Evolutionary conservation across 2,329 filamentous ascomycete species (phyloP), one percentile per base, ranked within the genome.

Genomic region (Helicocarpus griseus): DNA sequence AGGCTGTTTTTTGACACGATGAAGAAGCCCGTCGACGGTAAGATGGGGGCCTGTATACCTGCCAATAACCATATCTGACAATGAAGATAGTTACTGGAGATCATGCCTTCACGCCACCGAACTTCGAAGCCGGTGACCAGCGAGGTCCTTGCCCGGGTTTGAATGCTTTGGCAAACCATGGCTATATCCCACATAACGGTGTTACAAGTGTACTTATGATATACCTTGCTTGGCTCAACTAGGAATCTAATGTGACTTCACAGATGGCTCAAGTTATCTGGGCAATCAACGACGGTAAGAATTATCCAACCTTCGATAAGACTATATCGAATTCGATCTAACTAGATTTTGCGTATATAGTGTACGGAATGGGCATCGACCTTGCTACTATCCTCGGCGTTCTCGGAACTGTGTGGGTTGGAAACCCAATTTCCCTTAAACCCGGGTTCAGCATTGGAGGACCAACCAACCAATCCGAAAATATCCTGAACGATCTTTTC

Each of bases 361-460:
- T 77, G 1, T 75, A 66, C 24, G 72, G 73, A 3, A 77, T 78
- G 75, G 68, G 69, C 0, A 47, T 75, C 17, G 74, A 75, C 14
- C 57, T 77, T 0, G 63, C 65, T 1, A 64, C 65, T 1, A 51
- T 76, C 4, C 60, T 76, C 2, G 67, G 71, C n/a, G 62, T 72
- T 3, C 69, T 75, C 61, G 74, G 73, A 5, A 74, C 72, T 13
- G 70, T 74, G 9, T 72, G 72, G 56, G 70, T 71, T 3, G 77
- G 77, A 1, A 74, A 79, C 53, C 72, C 74, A 5, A 55, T 79
- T 0, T 77, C 77, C 0, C 54, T 77, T 1, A 65, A 70, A 39
- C 75, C 70, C 1, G 69, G 73, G 2, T 78, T 76, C 62, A 79
- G 76, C 1, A 79, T 79, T 38, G 76, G 76, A 9, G 74, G 74